Percentiles rank a stretch among this genome's conserved stretches.
Evolutionary conservation across 208 protist genomes (phyloP).

Genomic region (Borovskyia barvae): DNA sequence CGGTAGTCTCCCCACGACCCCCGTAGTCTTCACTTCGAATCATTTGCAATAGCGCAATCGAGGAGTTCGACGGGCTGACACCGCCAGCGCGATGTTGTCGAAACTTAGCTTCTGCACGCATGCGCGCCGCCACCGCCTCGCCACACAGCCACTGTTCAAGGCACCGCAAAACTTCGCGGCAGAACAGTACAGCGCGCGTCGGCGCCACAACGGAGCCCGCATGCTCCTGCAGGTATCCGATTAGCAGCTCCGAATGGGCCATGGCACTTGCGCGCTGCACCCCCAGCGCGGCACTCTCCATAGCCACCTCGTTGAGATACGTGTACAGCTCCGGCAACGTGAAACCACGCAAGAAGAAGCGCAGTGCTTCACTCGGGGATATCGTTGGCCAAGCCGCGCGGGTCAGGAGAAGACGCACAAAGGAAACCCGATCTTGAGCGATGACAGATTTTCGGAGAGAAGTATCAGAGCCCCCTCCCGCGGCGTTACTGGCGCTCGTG

Average conservation of each 20-base stretch:
- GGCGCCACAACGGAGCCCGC: slow-evolving; percentile 46
- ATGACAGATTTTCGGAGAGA: too few species aligned
- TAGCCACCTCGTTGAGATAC: slow-evolving; percentile 60
- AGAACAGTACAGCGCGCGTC: slow-evolving; percentile 41
- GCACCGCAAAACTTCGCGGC: slow-evolving; percentile 29
- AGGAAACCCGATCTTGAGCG: slow-evolving; percentile 41
- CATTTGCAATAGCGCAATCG: too few species aligned
- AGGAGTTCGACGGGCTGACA: too few species aligned
- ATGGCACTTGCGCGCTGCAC: slow-evolving; percentile 57
- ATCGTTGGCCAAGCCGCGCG: slow-evolving; percentile 28
- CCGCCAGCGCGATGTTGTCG: too few species aligned
- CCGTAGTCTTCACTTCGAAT: too few species aligned
- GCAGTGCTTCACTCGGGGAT: slow-evolving; percentile 34
- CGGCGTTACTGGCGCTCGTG: too few species aligned
- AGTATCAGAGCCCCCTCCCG: too few species aligned
- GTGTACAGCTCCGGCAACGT: slow-evolving; percentile 67
- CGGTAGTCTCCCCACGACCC: too few species aligned
- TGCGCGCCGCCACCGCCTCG: slow-evolving; percentile 1
- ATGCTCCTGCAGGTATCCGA: slow-evolving; percentile 65
- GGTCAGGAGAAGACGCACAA: slow-evolving; percentile 60
- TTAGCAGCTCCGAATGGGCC: slow-evolving; percentile 65
- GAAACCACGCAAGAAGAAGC: slow-evolving; percentile 61
- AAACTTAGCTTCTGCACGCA: too few species aligned
- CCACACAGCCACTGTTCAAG: slow-evolving; percentile 17
- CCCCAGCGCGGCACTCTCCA: slow-evolving; percentile 50